Evolutionary conservation across 2,329 filamentous ascomycete species (phyloP), one percentile per base, ranked within the genome.

Genomic region (Herpotrichia juniperi): DNA sequence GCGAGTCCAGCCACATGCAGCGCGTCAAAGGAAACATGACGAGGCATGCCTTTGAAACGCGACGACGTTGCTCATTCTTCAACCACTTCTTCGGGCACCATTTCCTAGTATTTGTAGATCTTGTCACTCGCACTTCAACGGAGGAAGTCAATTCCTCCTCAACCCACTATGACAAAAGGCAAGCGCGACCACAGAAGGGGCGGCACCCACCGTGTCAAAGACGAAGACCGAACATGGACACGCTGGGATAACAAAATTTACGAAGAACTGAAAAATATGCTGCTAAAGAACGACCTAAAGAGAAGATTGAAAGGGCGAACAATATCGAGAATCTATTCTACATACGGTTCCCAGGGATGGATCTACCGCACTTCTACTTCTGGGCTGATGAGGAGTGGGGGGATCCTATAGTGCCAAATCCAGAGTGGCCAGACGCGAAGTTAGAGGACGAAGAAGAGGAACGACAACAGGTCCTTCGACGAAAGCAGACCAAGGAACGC

Each of bases 351-450:
- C 50, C 39, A 1, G 59, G 60, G 2, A 66, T 62, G 32, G 60
- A 67, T 40, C 46, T 73, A 1, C 71, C 71, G 17, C 66, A 68
- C 42, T 73, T 69, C 50, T 69, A 63, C 28, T 73, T 72, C 47
- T 72, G 68, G 68, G 50, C 55, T 0, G n/a, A 46, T 4, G 56
- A 54, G 3, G 63, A 60, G 16, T 67, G 64, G 66, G 37, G 22
- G 9, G 57, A 69, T 51, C 64, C 67, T 6, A 63, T 53, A 10
- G 45, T 10, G 1, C 53, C 51, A 10, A 66, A 69, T 31, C 56
- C 60, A 17, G 45, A 43, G 1, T 67, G 57, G 55, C 11, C 17
- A n/a, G 31, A 40, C 8, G 37, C 45, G 12, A 48, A 52, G 30
- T n/a, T 6, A 17, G 16, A 44, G 3, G 19, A 40, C n/a, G 52